Evolutionary conservation across 192 early-diverging fungal genomes (phyloP).

Genomic region (Physocladia obscura): DNA sequence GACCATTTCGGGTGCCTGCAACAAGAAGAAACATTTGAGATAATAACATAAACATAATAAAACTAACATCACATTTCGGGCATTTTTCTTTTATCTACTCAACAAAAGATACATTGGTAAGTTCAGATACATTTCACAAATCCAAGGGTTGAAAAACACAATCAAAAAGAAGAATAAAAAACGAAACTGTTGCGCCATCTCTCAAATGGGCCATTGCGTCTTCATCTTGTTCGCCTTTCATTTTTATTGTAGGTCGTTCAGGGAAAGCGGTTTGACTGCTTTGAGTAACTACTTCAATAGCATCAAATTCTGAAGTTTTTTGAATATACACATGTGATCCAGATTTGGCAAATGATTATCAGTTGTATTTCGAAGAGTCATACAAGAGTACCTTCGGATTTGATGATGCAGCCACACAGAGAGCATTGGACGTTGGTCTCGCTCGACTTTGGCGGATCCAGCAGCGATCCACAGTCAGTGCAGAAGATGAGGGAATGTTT

Average conservation of each 20-base stretch:
- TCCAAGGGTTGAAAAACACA: background rate
- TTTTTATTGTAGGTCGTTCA: slow-evolving; percentile 32
- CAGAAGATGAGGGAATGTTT: slow-evolving; percentile 79
- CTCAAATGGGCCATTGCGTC: slow-evolving; percentile 34
- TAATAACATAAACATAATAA: background rate
- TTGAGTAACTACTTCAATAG: slow-evolving; percentile 77
- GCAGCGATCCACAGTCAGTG: slow-evolving; percentile 82
- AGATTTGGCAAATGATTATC: too few relatives aligned
- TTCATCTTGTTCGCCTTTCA: slow-evolving; percentile 8
- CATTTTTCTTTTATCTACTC: slow-evolving; percentile 90
- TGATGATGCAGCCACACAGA: slow-evolving; percentile 72
- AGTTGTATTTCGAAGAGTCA: too few relatives aligned
- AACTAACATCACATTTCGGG: slow-evolving; percentile 77
- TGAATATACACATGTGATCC: background rate
- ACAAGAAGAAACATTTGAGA: background rate
- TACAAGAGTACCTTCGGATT: slow-evolving; percentile 50
- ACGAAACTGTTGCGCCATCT: slow-evolving; percentile 49
- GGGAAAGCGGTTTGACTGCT: slow-evolving; percentile 77
- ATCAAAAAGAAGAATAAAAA: background rate
- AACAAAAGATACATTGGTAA: too few relatives aligned
- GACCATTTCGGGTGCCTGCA: slow-evolving; percentile 76
- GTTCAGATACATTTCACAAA: background rate
- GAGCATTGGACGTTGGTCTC: slow-evolving; percentile 80
- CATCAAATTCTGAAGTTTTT: slow-evolving; percentile 65
- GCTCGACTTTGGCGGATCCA: slow-evolving; percentile 76